A percentile compares a stretch with the other conserved stretches of the same genome.
phyloP scores from a whole-genome alignment of 345 rosid genomes.

The Brassica cretica region DNA sequence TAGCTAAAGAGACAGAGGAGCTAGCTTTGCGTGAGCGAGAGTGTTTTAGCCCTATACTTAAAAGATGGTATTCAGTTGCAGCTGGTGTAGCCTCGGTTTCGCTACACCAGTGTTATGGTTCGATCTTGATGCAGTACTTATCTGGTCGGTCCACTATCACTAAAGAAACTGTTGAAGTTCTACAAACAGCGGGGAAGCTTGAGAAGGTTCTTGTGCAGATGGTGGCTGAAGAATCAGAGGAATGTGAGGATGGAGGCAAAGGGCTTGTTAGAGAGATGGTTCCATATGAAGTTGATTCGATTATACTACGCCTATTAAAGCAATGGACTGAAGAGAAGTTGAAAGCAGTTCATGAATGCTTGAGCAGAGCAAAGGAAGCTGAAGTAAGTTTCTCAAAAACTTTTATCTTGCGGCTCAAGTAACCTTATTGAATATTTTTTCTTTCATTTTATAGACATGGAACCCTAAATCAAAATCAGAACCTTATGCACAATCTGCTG shows the following conservation, averaged over 20 bases:
- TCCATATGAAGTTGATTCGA: conserved; percentile 75
- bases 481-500: conserved; percentile 77
- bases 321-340: conserved; percentile 69
- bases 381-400: conserved; percentile 54
- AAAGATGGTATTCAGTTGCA: conserved; percentile 65
- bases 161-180: conserved; percentile 56
- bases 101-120: conserved; percentile 71
- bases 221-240: conserved; percentile 80
- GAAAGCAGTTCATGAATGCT: conserved; percentile 45
- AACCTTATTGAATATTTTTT: neutral
- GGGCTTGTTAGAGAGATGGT: conserved; percentile 74
- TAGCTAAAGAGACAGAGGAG: conserved; percentile 74
- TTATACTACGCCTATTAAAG: conserved; percentile 47
- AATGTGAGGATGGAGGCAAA: conserved; percentile 90
- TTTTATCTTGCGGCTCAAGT: conserved; percentile 7
- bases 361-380: conserved; percentile 63
- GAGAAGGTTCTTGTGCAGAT: conserved; percentile 79
- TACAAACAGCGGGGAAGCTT: conserved; percentile 70
- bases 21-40: conserved; percentile 73
- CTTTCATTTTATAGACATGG: conserved; percentile 61
- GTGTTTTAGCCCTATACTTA: conserved; percentile 67
- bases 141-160: conserved; percentile 45
- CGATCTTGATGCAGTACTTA: conserved; percentile 66
- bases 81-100: conserved; percentile 68
- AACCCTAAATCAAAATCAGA: conserved; percentile 90